These are phyloP conservation scores for Trichosporon coremiiforme DNA, from an alignment of 1,284 basidiomycete species.

Conservation along the genomic window DNA sequence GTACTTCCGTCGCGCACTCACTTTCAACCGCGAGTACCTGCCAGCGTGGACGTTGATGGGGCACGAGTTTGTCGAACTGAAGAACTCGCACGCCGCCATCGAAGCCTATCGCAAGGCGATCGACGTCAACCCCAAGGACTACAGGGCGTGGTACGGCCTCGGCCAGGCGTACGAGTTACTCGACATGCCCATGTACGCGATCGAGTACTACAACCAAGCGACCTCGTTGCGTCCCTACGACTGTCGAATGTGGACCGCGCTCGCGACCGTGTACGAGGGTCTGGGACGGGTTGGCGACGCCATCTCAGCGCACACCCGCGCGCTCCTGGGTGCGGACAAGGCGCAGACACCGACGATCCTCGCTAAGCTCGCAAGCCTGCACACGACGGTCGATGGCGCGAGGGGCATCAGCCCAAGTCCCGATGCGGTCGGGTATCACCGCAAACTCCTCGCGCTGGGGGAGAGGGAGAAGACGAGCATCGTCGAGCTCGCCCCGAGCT, in stretches of 20 bases:
- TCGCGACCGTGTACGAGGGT: conserved; percentile 91
- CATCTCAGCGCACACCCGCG: conserved; percentile 83
- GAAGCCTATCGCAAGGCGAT: conserved; percentile 95
- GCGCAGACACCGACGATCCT: conserved; percentile 74
- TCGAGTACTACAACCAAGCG: conserved; percentile 96
- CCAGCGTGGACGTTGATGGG: conserved; percentile 99
- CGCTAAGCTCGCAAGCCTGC: conserved; percentile 71
- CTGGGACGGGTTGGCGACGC: conserved; percentile 78
- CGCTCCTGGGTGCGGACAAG: conserved; percentile 78
- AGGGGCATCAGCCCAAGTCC: conserved; percentile 14
- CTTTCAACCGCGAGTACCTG: conserved; percentile 90
- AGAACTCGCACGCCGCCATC: conserved; percentile 97
- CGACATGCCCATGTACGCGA: conserved; percentile 93
- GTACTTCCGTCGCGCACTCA: conserved; percentile 90
- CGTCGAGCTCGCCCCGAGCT: conserved; percentile 75
- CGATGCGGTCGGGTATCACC: conserved; percentile 43
- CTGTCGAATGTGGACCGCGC: conserved; percentile 91
- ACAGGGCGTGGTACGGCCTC: conserved; percentile 97
- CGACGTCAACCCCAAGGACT: conserved; percentile 94
- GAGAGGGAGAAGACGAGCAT: conserved; percentile 64
- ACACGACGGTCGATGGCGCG: conserved; percentile 50
- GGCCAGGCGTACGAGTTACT: conserved; percentile 97
- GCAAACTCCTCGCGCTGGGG: conserved; percentile 70
- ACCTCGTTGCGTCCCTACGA: conserved; percentile 93
- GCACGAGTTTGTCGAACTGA: conserved; percentile 98